A percentile compares a stretch with the other conserved stretches of the same genome.
These are phyloP conservation scores for Cladosporium sp. DNA, from an alignment of 2,329 filamentous ascomycete species.

Conservation along the genomic window DNA sequence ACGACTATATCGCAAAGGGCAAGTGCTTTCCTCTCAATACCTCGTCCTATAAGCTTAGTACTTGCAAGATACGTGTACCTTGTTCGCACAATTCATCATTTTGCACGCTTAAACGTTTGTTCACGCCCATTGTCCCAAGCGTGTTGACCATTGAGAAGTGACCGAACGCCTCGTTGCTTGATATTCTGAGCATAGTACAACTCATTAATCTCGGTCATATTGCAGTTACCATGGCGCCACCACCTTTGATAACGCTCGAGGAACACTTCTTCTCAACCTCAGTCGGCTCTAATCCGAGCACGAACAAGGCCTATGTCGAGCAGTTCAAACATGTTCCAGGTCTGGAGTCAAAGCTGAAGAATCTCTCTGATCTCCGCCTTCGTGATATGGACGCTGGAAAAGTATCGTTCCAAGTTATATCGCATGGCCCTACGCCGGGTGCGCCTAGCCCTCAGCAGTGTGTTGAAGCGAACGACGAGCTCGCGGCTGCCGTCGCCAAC, in stretches of 20 bases:
- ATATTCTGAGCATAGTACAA: background rate
- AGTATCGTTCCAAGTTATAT: conserved; percentile 38
- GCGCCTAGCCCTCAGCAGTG: conserved; percentile 31
- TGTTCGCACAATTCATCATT: too few species aligned
- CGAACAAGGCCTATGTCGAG: conserved; percentile 32
- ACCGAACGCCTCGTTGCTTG: background rate
- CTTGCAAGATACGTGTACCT: too few species aligned
- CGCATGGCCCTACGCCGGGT: conserved; percentile 35
- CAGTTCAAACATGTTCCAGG: conserved; percentile 37
- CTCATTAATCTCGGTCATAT: background rate
- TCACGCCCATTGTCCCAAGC: too few species aligned
- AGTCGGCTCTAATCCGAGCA: conserved; percentile 29
- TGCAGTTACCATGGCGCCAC: conserved; percentile 31
- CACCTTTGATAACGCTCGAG: conserved; percentile 38
- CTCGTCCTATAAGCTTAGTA: background rate
- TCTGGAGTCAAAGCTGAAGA: conserved; percentile 32
- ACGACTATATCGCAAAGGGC: background rate
- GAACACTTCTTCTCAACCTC: conserved; percentile 40
- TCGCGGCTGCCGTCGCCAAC: conserved; percentile 33
- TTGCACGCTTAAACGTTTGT: too few species aligned
- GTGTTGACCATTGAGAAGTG: too few species aligned
- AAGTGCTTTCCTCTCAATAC: background rate
- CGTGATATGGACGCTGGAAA: conserved; percentile 36
- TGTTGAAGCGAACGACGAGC: conserved; percentile 36
- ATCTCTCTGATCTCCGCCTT: conserved; percentile 33